These are phyloP conservation scores for Mycena maculata DNA, from an alignment of 768 basidiomycete genomes.

Conservation along the genomic window DNA sequence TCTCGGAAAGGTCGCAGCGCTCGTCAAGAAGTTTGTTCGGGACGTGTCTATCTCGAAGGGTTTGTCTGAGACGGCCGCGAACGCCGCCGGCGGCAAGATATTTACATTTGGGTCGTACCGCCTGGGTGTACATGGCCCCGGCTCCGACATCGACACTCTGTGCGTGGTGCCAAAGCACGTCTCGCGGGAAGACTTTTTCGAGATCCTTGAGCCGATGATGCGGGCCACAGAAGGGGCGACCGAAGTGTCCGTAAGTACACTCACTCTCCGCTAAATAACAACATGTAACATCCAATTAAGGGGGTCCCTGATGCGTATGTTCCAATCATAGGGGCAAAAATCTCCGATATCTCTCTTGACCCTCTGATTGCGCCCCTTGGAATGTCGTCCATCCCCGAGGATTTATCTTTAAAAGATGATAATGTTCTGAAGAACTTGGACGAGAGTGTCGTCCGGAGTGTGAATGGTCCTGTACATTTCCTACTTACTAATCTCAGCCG, in stretches of 20 bases:
- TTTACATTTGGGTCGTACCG: conserved; percentile 99
- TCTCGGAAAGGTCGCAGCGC: conserved; percentile 86
- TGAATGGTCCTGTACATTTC: conserved; percentile 71
- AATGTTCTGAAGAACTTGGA: conserved; percentile 92
- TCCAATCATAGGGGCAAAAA: conserved; percentile 91
- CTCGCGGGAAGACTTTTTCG: conserved; percentile 94
- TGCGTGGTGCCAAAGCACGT: conserved; percentile 98
- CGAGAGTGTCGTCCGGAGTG: conserved; percentile 92
- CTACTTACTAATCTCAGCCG: not conserved
- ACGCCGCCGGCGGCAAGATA: conserved; percentile 95
- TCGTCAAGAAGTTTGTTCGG: conserved; percentile 94
- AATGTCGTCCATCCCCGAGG: conserved; percentile 89
- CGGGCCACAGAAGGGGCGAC: conserved; percentile 83
- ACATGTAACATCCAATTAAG: conserved; percentile 52
- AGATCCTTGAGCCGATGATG: conserved; percentile 89
- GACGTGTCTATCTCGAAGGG: conserved; percentile 82
- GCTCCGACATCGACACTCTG: conserved; percentile 95
- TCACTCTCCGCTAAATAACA: not conserved
- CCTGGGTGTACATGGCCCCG: conserved; percentile 95
- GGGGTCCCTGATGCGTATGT: conserved; percentile 97
- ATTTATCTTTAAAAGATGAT: conserved; percentile 90
- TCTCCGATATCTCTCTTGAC: conserved; percentile 94
- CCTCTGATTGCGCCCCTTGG: conserved; percentile 91
- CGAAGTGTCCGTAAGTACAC: conserved; percentile 83
- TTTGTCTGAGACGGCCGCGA: conserved; percentile 87